These are phyloP conservation scores for Sideroxylon spinosum DNA, from an alignment of 179 eudicot genomes.

Conservation along the genomic window DNA sequence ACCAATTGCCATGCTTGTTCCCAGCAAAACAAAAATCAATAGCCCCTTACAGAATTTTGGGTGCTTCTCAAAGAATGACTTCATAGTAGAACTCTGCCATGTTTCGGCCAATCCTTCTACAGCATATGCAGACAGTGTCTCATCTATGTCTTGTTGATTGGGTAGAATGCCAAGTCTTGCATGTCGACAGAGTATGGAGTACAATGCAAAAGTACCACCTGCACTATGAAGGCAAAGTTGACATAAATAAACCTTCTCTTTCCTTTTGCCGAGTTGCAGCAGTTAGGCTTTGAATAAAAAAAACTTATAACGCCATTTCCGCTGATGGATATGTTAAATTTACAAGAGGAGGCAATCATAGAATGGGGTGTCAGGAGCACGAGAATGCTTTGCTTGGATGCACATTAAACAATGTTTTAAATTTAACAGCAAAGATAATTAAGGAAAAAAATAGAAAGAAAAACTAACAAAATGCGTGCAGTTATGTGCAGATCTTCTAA, in stretches of 20 bases:
- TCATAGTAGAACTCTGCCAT: constrained; percentile 37
- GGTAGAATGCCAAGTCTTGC: constrained; percentile 57
- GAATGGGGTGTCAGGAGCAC: constrained; percentile 3
- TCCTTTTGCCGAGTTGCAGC: background rate
- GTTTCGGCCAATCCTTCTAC: constrained; percentile 36
- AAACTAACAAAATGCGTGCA: background rate
- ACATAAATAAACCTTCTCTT: constrained; percentile 9
- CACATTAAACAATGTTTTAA: background rate
- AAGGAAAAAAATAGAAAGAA: background rate
- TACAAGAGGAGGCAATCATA: background rate
- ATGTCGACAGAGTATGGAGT: constrained; percentile 60
- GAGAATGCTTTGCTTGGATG: background rate
- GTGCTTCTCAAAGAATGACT: constrained; percentile 44
- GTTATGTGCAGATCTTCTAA: background rate
- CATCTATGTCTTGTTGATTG: constrained; percentile 43
- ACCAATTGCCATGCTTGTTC: constrained; percentile 65
- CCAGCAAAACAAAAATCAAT: constrained; percentile 55
- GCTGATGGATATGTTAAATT: background rate
- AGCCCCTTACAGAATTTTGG: constrained; percentile 42
- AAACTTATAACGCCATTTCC: background rate
- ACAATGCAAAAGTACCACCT: constrained; percentile 75
- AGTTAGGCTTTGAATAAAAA: background rate
- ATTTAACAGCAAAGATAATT: background rate
- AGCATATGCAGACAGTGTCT: constrained; percentile 44
- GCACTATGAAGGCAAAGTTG: constrained; percentile 28